These are phyloP conservation scores for Akanthomyces uredinophilus DNA, from an alignment of 2,329 filamentous ascomycete genomes.

Conservation along the genomic window DNA sequence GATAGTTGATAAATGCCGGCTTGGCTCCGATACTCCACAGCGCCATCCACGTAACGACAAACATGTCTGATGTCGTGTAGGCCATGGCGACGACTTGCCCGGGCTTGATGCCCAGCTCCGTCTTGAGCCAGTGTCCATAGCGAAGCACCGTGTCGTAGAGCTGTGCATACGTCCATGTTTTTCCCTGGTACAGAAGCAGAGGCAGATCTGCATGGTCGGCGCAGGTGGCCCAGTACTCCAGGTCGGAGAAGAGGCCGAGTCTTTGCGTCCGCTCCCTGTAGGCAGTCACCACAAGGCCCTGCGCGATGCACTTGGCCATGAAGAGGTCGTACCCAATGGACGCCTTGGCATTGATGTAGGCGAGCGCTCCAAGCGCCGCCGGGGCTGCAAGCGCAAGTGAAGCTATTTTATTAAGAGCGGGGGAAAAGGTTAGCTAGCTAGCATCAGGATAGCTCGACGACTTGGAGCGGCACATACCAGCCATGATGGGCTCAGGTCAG, in stretches of 20 bases:
- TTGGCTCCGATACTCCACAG: slow-evolving; percentile 79
- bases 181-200: slow-evolving; percentile 65
- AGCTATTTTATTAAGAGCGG: background rate
- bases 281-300: background rate
- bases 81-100: slow-evolving; percentile 76
- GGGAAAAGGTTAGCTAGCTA: too few species aligned
- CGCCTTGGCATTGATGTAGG: background rate
- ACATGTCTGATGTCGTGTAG: slow-evolving; percentile 75
- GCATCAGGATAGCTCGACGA: too few species aligned
- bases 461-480: too few species aligned
- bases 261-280: background rate
- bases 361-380: background rate
- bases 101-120: slow-evolving; percentile 56
- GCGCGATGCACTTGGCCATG: background rate
- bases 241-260: background rate
- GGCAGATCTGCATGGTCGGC: slow-evolving; percentile 37
- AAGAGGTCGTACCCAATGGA: background rate
- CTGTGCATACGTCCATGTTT: slow-evolving; percentile 66
- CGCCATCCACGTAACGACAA: slow-evolving; percentile 69
- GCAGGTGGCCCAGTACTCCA: background rate
- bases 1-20: slow-evolving; percentile 86
- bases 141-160: slow-evolving; percentile 65
- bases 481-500: too few species aligned
- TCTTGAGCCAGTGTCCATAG: slow-evolving; percentile 71
- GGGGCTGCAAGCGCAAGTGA: background rate